A percentile compares a stretch with the other conserved stretches of the same genome.
These are phyloP conservation scores for Physaria fendleri DNA, from an alignment of 345 rosid genomes.

Conservation along the genomic window DNA sequence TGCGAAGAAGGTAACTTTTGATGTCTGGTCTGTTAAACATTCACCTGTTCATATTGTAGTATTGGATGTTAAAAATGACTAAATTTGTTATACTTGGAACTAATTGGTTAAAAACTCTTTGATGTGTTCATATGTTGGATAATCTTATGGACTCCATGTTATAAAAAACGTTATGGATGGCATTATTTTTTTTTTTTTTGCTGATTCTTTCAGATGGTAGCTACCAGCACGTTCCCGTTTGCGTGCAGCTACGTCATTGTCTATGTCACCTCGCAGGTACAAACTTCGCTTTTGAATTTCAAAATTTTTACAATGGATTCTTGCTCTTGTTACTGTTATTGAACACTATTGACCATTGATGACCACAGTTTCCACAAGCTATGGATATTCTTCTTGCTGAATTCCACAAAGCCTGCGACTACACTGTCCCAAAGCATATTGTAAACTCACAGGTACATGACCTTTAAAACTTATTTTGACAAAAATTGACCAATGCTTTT, in stretches of 20 bases:
- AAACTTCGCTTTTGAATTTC: neutral
- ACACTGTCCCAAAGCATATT: slow-evolving; percentile 84
- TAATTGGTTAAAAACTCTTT: neutral
- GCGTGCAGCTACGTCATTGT: slow-evolving; percentile 69
- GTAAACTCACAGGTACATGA: slow-evolving; percentile 53
- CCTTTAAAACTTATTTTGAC: neutral
- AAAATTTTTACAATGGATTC: neutral
- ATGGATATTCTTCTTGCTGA: slow-evolving; percentile 89
- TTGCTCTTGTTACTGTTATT: neutral
- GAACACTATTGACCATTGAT: slow-evolving; percentile 6
- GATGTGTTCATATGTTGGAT: slow-evolving; percentile 1
- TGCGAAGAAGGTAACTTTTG: slow-evolving; percentile 65
- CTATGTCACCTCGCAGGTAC: slow-evolving; percentile 73
- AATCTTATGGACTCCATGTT: neutral
- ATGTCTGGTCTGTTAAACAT: neutral
- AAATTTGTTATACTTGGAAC: neutral
- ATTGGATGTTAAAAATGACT: slow-evolving; percentile 11
- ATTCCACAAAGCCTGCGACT: slow-evolving; percentile 78
- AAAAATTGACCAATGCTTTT: neutral
- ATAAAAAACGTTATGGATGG: neutral
- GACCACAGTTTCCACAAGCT: slow-evolving; percentile 59
- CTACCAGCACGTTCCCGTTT: too few species aligned
- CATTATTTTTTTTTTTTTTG: slow-evolving; percentile 10
- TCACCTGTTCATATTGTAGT: neutral
- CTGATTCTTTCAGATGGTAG: slow-evolving; percentile 50